Evolutionary conservation across 108 stramenopile species (phyloP).

Genomic region (Pseudonitzschia multiseries): DNA sequence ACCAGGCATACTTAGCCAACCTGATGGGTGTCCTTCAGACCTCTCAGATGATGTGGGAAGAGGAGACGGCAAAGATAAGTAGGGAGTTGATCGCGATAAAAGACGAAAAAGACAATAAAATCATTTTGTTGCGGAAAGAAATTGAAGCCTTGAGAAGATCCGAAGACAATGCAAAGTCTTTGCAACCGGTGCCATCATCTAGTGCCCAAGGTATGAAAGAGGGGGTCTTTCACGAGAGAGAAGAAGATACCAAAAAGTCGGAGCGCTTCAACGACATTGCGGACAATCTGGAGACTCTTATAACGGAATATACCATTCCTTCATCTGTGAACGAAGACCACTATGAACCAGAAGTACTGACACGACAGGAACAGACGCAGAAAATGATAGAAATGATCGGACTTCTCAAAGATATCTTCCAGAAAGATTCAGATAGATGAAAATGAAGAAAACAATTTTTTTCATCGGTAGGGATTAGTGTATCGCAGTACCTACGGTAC

Average conservation of each 20-base stretch:
- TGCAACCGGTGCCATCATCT: background rate
- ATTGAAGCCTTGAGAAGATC: constrained; percentile 20
- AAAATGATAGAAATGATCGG: constrained; percentile 28
- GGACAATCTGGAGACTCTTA: constrained; percentile 13
- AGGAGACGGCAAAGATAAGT: constrained; percentile 28
- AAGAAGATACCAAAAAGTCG: constrained; percentile 13
- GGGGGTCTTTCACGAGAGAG: too few species aligned
- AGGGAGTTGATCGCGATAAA: constrained; percentile 21
- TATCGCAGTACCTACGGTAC: too few species aligned
- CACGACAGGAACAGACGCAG: constrained; percentile 13
- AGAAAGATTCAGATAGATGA: too few species aligned
- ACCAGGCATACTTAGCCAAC: constrained; percentile 61
- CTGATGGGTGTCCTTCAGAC: constrained; percentile 66
- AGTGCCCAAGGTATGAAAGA: background rate
- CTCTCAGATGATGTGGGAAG: constrained; percentile 42
- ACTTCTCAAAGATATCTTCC: constrained; percentile 13
- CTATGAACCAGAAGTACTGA: background rate
- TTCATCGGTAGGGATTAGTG: too few species aligned
- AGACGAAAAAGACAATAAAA: constrained; percentile 35
- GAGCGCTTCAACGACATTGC: constrained; percentile 14
- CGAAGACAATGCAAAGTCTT: too few species aligned
- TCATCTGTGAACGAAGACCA: too few species aligned
- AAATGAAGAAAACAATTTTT: too few species aligned
- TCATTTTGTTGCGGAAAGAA: constrained; percentile 27
- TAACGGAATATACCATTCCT: constrained; percentile 3